Evolutionary conservation across 2,329 filamentous ascomycete species (phyloP), one percentile per base, ranked within the genome.

Genomic region (Cyphellophora attinorum): DNA sequence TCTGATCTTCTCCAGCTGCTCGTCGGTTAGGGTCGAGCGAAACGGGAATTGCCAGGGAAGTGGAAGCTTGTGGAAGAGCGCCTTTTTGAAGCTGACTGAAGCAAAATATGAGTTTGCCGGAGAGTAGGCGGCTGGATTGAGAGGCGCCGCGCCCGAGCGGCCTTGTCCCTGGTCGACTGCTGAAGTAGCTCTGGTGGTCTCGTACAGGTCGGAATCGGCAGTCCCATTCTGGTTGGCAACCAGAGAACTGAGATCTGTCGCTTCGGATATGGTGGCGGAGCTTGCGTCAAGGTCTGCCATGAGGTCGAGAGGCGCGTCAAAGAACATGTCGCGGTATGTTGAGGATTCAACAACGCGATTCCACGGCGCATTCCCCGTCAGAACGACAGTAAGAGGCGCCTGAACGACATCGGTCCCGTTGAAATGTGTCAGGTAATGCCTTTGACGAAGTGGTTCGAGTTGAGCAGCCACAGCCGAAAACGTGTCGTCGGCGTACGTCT

Each of bases 61-160:
- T 11, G 29, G 29, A 18, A 31, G 19, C 8, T 18, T 18, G n/a
- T n/a, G n/a, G 15, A 31, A 18, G n/a, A 31, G 15, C 5, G 39
- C 29, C 5, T 54, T 50, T 10, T 53, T 58, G 49, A 76, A 74
- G 4, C 66, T 68, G 6, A 67, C 62, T 4, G 65, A 70, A 11
- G 73, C 72, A 51, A 75, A 76, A 56, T 68, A 74, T 15, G 68
- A 73, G 45, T 74, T 76, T 11, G 61, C 60, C 5, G 49, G 32
- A 44, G 65, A 59, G 56, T 67, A 72, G 1, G 55, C 53, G 44
- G 61, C 56, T 13, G 62, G 56, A 4, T 49, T 50, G 0, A 54
- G 53, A 42, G 62, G 58, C 17, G 62, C 56, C 2, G 48, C 49
- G 19, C 60, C 57, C 3, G 52, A 40, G 11, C 56, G 53, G 35